phyloP scores from a whole-genome alignment of 305 asterid species.

The Rubia balearica region DNA sequence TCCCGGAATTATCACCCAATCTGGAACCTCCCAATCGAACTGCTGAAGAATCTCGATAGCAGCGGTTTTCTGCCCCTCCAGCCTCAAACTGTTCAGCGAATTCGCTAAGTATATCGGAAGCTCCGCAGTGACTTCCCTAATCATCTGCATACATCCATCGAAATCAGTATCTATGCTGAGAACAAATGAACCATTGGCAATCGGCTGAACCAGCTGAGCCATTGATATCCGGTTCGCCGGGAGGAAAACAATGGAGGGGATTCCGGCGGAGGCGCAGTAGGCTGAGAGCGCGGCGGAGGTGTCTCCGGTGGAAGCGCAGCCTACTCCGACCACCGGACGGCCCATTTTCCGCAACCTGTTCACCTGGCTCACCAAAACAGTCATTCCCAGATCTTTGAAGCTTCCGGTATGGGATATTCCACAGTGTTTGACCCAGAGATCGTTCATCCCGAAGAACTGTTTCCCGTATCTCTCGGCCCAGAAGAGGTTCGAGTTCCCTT shows the following conservation, averaged over 20 bases:
- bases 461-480: conserved; percentile 32
- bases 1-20: conserved; percentile 32
- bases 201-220: conserved; percentile 31
- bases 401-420: conserved; percentile 32
- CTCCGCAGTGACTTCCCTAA: conserved; percentile 27
- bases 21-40: conserved; percentile 31
- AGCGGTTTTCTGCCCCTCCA: conserved; percentile 29
- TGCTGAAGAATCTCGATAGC: conserved; percentile 31
- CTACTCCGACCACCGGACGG: conserved; percentile 26
- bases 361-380: conserved; percentile 31
- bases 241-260: conserved; percentile 26
- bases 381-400: conserved; percentile 31
- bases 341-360: conserved; percentile 24
- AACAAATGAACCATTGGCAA: conserved; percentile 30
- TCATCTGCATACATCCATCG: conserved; percentile 31
- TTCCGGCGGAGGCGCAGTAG: conserved; percentile 27
- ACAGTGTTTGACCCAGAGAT: conserved; percentile 29
- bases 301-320: conserved; percentile 32
- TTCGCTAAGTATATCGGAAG: conserved; percentile 28
- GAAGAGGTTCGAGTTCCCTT: conserved; percentile 29
- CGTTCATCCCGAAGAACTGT: conserved; percentile 27
- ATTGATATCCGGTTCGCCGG: conserved; percentile 26
- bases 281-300: conserved; percentile 28
- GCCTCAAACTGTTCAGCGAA: conserved; percentile 29
- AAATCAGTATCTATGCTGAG: conserved; percentile 29